A percentile compares a stretch with the other conserved stretches of the same genome.
Evolutionary conservation across 768 basidiomycete species (phyloP).

Genomic region (Lyophyllum atratum): DNA sequence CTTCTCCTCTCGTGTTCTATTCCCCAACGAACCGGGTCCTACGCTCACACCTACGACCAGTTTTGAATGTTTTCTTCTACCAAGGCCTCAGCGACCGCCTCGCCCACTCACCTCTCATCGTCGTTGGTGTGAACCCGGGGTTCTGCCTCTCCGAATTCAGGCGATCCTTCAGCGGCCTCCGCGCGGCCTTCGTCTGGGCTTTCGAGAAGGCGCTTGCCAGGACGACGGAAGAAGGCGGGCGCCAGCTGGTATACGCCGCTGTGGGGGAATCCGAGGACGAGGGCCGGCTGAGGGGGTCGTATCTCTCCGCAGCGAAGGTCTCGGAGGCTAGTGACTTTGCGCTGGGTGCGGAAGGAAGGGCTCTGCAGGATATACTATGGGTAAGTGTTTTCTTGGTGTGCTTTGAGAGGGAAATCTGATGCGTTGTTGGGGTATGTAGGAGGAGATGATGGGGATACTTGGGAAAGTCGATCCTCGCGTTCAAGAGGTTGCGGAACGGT

Average conservation of each 20-base stretch:
- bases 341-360: slow-evolving; percentile 1
- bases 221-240: slow-evolving; percentile 16
- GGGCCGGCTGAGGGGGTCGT: slow-evolving; percentile 13
- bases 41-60: slow-evolving; percentile 19
- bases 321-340: slow-evolving; percentile 17
- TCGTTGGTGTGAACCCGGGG: slow-evolving; percentile 41
- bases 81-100: slow-evolving; percentile 36
- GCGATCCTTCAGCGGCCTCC: slow-evolving; percentile 21
- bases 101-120: slow-evolving; percentile 27
- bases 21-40: neutral
- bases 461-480: slow-evolving; percentile 12
- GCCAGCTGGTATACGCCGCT: slow-evolving; percentile 17
- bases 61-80: slow-evolving; percentile 41
- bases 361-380: slow-evolving; percentile 16
- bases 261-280: slow-evolving; percentile 10
- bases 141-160: slow-evolving; percentile 39
- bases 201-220: slow-evolving; percentile 33
- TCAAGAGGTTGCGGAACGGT: slow-evolving; percentile 1
- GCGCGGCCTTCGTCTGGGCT: slow-evolving; percentile 18
- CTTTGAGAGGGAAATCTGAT: neutral
- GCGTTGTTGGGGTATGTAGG: neutral
- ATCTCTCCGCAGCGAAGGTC: slow-evolving; percentile 11
- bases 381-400: slow-evolving; percentile 2
- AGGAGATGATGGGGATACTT: slow-evolving; percentile 13
- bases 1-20: neutral